These are phyloP conservation scores for Quercus berberidifolia DNA, from an alignment of 306 rosid genomes.

Conservation along the genomic window DNA sequence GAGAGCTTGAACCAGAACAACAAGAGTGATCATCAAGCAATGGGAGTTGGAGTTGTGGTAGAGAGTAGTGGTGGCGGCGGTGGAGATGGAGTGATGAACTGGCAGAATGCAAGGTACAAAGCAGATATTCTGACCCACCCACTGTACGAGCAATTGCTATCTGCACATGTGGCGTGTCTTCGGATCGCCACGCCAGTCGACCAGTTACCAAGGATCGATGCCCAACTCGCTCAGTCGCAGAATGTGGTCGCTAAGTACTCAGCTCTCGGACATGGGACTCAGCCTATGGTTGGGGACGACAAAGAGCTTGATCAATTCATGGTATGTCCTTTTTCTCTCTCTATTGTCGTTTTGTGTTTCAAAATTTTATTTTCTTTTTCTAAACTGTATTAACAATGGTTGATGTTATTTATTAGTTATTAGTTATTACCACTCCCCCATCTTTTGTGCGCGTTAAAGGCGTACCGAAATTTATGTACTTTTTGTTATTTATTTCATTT, in stretches of 20 bases:
- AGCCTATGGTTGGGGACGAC: slow-evolving; percentile 57
- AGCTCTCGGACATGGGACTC: slow-evolving; percentile 48
- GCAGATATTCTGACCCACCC: slow-evolving; percentile 88
- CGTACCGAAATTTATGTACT: neutral
- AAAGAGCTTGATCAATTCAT: slow-evolving; percentile 92
- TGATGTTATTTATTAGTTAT: neutral
- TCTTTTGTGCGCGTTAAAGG: neutral
- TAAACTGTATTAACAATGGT: neutral
- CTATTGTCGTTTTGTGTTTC: neutral
- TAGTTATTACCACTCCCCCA: too few species aligned
- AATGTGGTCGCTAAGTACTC: slow-evolving; percentile 94
- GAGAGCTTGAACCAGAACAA: slow-evolving; percentile 25
- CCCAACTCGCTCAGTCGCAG: slow-evolving; percentile 90
- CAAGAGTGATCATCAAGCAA: neutral
- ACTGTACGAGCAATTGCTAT: slow-evolving; percentile 79
- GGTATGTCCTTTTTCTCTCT: slow-evolving; percentile 45
- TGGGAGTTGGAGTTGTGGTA: slow-evolving; percentile 18
- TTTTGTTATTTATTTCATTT: too few species aligned
- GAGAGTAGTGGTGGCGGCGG: slow-evolving; percentile 42
- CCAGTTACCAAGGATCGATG: slow-evolving; percentile 94
- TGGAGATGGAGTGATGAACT: slow-evolving; percentile 53
- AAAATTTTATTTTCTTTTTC: neutral
- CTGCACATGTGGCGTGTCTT: slow-evolving; percentile 92
- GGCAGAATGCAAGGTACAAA: slow-evolving; percentile 81
- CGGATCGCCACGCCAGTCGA: slow-evolving; percentile 98